Evolutionary conservation across 768 basidiomycete genomes (phyloP).

Genomic region (Amylocystis lapponica): DNA sequence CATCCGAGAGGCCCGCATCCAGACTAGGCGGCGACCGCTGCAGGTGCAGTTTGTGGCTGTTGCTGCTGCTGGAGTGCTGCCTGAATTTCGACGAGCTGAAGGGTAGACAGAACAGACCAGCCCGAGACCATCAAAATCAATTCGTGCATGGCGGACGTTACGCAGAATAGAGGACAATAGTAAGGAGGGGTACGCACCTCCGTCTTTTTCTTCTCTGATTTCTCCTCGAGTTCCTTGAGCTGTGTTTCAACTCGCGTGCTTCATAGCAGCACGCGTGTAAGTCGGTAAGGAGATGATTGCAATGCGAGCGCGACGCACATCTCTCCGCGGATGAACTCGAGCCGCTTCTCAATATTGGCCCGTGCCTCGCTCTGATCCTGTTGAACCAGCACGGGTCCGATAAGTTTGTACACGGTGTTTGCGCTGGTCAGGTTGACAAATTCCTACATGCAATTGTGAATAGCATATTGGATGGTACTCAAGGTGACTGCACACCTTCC

Average conservation of each 20-base stretch:
- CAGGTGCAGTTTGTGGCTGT: slow-evolving; percentile 22
- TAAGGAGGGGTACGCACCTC: slow-evolving; percentile 47
- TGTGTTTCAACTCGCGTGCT: slow-evolving; percentile 79
- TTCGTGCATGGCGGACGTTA: no score
- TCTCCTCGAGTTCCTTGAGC: slow-evolving; percentile 71
- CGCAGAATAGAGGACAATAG: background rate
- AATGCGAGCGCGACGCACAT: slow-evolving; percentile 44
- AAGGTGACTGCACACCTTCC: slow-evolving; percentile 51
- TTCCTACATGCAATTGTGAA: slow-evolving; percentile 48
- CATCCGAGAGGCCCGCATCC: no score
- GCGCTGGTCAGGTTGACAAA: slow-evolving; percentile 66
- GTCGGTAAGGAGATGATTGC: background rate
- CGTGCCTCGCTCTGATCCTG: slow-evolving; percentile 89
- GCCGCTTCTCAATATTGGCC: slow-evolving; percentile 79
- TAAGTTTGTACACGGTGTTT: slow-evolving; percentile 84
- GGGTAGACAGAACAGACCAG: background rate
- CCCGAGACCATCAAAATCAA: background rate
- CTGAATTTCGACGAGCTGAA: slow-evolving; percentile 65
- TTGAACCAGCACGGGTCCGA: slow-evolving; percentile 85
- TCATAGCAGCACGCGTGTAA: slow-evolving; percentile 5
- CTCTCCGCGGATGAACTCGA: slow-evolving; percentile 84
- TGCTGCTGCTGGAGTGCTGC: slow-evolving; percentile 43
- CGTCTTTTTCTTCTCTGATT: slow-evolving; percentile 73
- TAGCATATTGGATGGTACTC: background rate
- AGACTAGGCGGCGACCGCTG: slow-evolving; percentile 3